Conservation (phyloP, 805 yeast genomes). For the Candida saitoana region DNA sequence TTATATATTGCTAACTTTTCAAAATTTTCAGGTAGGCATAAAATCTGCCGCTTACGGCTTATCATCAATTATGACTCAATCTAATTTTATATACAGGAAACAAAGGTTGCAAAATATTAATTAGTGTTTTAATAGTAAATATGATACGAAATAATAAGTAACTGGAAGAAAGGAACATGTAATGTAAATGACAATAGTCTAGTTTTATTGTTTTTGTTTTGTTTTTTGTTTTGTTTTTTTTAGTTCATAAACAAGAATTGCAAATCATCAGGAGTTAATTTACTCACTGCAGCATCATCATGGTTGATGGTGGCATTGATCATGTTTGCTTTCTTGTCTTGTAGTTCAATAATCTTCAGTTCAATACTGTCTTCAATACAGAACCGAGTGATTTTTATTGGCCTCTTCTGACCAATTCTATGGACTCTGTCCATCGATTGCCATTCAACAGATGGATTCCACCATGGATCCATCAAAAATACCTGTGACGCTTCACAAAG, state of each 20-base stretch:
- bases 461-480: slow-evolving; percentile 96
- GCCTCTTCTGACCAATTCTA: slow-evolving; percentile 93
- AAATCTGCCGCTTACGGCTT: not conserved
- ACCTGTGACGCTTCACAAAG: slow-evolving; percentile 97
- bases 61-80: slow-evolving; percentile 1
- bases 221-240: not conserved
- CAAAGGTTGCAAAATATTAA: not conserved
- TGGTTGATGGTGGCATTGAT: slow-evolving; percentile 93
- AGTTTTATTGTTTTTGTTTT: too few relatives aligned
- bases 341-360: slow-evolving; percentile 90
- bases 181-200: too few relatives aligned
- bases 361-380: slow-evolving; percentile 97
- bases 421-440: slow-evolving; percentile 98
- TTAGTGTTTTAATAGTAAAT: too few relatives aligned
- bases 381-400: slow-evolving; percentile 86
- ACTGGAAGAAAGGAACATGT: too few relatives aligned
- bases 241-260: slow-evolving; percentile 89
- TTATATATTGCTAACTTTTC: not conserved
- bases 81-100: not conserved
- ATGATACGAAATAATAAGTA: too few relatives aligned
- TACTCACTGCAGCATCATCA: slow-evolving; percentile 85
- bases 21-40: not conserved
- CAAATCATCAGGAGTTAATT: slow-evolving; percentile 88
- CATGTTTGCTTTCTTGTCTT: slow-evolving; percentile 97
- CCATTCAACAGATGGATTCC: slow-evolving; percentile 99